Evolutionary conservation across 2,329 filamentous ascomycete species (phyloP).

Genomic region (Aureobasidium lini): DNA sequence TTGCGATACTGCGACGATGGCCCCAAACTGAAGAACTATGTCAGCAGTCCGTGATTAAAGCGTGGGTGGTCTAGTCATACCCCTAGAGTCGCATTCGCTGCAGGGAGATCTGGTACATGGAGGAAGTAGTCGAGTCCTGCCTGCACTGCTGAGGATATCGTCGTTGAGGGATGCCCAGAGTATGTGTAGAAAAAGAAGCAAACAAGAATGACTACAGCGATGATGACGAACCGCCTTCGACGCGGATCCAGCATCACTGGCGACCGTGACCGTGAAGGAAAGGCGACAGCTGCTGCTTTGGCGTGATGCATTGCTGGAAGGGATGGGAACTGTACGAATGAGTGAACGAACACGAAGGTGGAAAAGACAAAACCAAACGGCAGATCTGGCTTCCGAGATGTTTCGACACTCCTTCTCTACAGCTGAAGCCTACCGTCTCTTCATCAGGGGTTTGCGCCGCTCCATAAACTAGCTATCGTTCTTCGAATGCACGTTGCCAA

Average conservation of each 20-base stretch:
- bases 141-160: neutral
- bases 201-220: neutral
- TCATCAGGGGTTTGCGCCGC: neutral
- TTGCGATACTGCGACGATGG: constrained; percentile 33
- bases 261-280: neutral
- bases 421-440: neutral
- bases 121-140: constrained; percentile 6
- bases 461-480: neutral
- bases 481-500: constrained; percentile 7
- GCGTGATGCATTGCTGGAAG: neutral
- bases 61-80: constrained; percentile 1
- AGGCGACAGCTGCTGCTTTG: constrained; percentile 1
- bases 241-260: neutral
- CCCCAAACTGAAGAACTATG: constrained; percentile 26
- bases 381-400: neutral
- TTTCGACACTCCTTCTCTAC: neutral
- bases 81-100: constrained; percentile 17
- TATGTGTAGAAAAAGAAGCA: neutral
- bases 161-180: neutral
- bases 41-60: neutral
- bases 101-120: constrained; percentile 8
- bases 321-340: neutral
- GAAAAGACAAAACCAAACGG: constrained; percentile 4
- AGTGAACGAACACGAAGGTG: constrained; percentile 5
- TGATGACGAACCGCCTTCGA: neutral